These are phyloP conservation scores for Amanita exitialis DNA, from an alignment of 768 basidiomycete genomes.

Conservation along the genomic window DNA sequence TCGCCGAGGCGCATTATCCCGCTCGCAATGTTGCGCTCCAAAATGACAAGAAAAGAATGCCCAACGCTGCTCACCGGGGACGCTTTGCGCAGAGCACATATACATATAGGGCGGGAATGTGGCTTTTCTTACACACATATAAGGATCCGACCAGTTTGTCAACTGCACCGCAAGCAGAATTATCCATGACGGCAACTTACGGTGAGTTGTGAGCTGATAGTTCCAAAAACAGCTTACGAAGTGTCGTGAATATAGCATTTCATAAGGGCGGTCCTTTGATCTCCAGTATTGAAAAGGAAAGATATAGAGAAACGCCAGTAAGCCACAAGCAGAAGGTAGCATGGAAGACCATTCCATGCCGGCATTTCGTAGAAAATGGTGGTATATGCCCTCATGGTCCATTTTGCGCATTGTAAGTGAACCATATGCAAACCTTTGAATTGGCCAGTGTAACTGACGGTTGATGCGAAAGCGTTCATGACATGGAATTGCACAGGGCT, in stretches of 20 bases:
- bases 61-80: not conserved
- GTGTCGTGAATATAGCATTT: not conserved
- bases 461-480: constrained; percentile 20
- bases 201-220: no score
- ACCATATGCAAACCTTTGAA: constrained; percentile 8
- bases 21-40: not conserved
- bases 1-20: not conserved
- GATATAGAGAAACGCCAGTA: not conserved
- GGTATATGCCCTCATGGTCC: constrained; percentile 33
- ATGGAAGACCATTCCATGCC: constrained; percentile 29
- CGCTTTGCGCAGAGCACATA: not conserved
- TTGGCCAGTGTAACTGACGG: constrained; percentile 6
- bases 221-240: not conserved
- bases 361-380: constrained; percentile 28
- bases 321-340: constrained; percentile 6
- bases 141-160: not conserved
- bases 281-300: not conserved
- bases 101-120: not conserved
- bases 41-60: not conserved
- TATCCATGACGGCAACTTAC: no score
- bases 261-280: not conserved
- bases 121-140: not conserved
- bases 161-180: not conserved
- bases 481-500: constrained; percentile 15
- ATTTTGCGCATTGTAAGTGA: constrained; percentile 30